Percentiles rank a stretch among this genome's conserved stretches.
These are phyloP conservation scores for Adansonia gregorii DNA, from an alignment of 441 rosid genomes.

Conservation along the genomic window DNA sequence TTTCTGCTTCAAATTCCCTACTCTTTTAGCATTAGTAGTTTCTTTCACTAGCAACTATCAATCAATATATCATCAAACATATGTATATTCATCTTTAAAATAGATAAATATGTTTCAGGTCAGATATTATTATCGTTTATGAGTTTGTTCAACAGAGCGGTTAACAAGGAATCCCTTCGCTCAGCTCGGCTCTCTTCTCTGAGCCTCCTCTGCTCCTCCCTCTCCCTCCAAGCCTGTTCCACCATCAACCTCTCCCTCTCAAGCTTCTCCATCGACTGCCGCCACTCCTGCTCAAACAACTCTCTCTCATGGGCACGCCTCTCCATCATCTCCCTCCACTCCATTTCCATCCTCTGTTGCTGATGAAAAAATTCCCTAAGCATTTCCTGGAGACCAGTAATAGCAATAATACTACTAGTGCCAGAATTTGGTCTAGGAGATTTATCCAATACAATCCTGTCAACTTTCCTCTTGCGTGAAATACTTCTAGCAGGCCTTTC, in stretches of 20 bases:
- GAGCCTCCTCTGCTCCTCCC: slow-evolving; percentile 54
- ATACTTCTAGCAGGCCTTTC: slow-evolving; percentile 35
- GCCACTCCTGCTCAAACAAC: slow-evolving; percentile 58
- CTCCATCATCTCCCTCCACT: slow-evolving; percentile 55
- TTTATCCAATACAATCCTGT: slow-evolving; percentile 26
- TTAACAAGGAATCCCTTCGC: slow-evolving; percentile 53
- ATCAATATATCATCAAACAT: background rate
- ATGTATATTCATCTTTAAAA: background rate
- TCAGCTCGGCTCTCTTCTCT: slow-evolving; percentile 61
- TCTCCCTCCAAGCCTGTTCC: slow-evolving; percentile 59
- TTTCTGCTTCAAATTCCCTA: background rate
- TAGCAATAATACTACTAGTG: slow-evolving; percentile 11
- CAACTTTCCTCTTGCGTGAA: slow-evolving; percentile 51
- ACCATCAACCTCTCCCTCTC: slow-evolving; percentile 57
- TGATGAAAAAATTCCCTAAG: slow-evolving; percentile 52
- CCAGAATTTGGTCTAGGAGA: slow-evolving; percentile 29
- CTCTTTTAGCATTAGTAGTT: background rate
- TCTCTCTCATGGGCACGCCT: slow-evolving; percentile 50
- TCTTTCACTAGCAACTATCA: slow-evolving; percentile 7
- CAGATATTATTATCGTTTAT: slow-evolving; percentile 35
- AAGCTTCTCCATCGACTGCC: slow-evolving; percentile 51
- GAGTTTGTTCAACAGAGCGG: slow-evolving; percentile 49
- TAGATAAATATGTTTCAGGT: slow-evolving; percentile 17
- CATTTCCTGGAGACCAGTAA: slow-evolving; percentile 38
- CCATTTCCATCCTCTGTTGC: slow-evolving; percentile 55